Percentiles rank a stretch among this genome's conserved stretches.
These are phyloP conservation scores for Albatrellus sp. DNA, from an alignment of 1,284 basidiomycete genomes.

Conservation along the genomic window DNA sequence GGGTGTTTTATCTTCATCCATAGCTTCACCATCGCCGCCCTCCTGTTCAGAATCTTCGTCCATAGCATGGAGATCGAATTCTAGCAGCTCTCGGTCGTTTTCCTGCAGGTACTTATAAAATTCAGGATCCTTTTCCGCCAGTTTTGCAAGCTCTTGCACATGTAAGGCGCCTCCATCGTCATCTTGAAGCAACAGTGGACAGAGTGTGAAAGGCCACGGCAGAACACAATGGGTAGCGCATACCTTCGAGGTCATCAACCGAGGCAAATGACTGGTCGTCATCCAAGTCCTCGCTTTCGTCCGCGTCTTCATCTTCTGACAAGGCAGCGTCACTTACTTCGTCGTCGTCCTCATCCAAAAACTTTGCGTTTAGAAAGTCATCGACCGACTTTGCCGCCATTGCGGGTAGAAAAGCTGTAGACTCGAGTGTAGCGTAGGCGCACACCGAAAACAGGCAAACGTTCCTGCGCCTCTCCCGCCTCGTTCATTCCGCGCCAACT, in stretches of 20 bases:
- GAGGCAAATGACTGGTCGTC: constrained; percentile 66
- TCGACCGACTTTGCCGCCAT: constrained; percentile 58
- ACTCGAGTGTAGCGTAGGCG: too few species aligned
- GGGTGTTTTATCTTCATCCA: constrained; percentile 36
- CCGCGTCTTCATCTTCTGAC: constrained; percentile 27
- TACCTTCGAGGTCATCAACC: constrained; percentile 66
- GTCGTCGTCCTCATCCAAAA: constrained; percentile 52
- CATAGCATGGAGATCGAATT: constrained; percentile 46
- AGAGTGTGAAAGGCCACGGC: constrained; percentile 1
- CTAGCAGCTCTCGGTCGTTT: constrained; percentile 82
- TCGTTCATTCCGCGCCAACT: constrained; percentile 16
- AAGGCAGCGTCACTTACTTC: constrained; percentile 10
- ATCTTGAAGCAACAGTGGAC: neutral
- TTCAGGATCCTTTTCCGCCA: constrained; percentile 93
- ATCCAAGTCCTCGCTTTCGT: constrained; percentile 36
- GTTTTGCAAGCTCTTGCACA: constrained; percentile 73
- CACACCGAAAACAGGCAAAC: too few species aligned
- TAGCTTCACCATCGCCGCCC: constrained; percentile 27
- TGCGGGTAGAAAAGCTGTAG: constrained; percentile 15
- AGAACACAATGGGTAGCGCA: constrained; percentile 5
- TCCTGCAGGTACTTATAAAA: constrained; percentile 98
- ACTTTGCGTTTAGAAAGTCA: constrained; percentile 67
- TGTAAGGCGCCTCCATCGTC: constrained; percentile 63
- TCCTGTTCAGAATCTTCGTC: constrained; percentile 23
- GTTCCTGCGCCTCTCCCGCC: constrained; percentile 15